Conservation (phyloP, 441 rosid species). For the Gossypium schwendimanii region DNA sequence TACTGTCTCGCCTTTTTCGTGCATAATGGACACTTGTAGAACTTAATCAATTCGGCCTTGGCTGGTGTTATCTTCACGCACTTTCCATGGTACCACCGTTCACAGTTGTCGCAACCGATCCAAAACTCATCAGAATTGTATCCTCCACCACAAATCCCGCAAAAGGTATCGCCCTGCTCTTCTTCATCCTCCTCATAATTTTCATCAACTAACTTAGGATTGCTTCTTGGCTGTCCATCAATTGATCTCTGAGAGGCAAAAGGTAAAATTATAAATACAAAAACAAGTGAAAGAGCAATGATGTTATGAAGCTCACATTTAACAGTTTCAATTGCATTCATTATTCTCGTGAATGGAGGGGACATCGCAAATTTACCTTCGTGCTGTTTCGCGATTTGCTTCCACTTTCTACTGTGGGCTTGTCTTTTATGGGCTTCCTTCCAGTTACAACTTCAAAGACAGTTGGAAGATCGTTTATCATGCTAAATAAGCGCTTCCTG, state of each 20-base stretch:
- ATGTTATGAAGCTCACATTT: neutral
- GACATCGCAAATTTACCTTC: conserved; percentile 32
- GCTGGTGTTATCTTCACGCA: conserved; percentile 81
- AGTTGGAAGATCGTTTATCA: conserved; percentile 74
- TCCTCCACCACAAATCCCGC: conserved; percentile 69
- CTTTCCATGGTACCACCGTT: conserved; percentile 80
- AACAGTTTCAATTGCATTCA: neutral
- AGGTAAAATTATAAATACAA: neutral
- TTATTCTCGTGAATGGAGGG: neutral
- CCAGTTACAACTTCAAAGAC: conserved; percentile 76
- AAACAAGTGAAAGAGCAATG: neutral
- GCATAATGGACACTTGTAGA: conserved; percentile 80
- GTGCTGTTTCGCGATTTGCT: conserved; percentile 65
- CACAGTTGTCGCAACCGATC: conserved; percentile 79
- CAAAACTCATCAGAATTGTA: conserved; percentile 67
- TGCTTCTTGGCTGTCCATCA: conserved; percentile 57
- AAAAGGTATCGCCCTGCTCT: conserved; percentile 63
- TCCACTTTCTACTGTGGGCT: conserved; percentile 54
- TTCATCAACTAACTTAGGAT: conserved; percentile 42
- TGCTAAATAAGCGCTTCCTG: conserved; percentile 79
- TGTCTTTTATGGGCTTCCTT: conserved; percentile 60
- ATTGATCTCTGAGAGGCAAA: conserved; percentile 45
- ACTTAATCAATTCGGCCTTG: conserved; percentile 72
- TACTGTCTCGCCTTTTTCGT: conserved; percentile 57
- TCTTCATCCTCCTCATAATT: conserved; percentile 67